Conservation (phyloP, 108 stramenopile genomes). For the Stephanodiscus minutulus region DNA sequence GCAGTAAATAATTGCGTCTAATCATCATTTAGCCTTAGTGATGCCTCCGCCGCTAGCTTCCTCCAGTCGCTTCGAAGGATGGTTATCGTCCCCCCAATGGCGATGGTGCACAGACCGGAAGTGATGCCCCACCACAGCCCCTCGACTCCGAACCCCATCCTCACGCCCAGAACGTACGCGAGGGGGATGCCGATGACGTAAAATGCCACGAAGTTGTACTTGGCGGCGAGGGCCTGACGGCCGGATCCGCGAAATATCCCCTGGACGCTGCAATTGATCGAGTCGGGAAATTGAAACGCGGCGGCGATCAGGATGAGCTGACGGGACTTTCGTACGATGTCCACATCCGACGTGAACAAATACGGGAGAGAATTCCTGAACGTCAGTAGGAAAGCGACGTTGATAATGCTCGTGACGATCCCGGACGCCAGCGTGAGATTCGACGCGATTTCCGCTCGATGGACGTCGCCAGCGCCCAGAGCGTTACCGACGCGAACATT, state of each 20-base stretch:
- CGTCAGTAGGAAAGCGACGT: slow-evolving; percentile 20
- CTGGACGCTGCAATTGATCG: slow-evolving; percentile 28
- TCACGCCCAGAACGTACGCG: slow-evolving; percentile 31
- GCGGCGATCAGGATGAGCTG: slow-evolving; percentile 37
- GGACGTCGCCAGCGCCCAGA: slow-evolving; percentile 47
- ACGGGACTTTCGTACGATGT: slow-evolving; percentile 27
- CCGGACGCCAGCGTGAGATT: slow-evolving; percentile 22
- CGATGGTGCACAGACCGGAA: slow-evolving; percentile 13
- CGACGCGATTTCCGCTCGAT: slow-evolving; percentile 39
- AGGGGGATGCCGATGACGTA: slow-evolving; percentile 50
- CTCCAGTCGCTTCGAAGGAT: slow-evolving; percentile 42
- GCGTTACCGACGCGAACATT: slow-evolving; percentile 55
- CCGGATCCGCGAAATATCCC: slow-evolving; percentile 48
- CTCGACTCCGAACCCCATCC: slow-evolving; percentile 15
- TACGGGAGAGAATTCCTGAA: slow-evolving; percentile 35
- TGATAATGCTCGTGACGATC: slow-evolving; percentile 17
- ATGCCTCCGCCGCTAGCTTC: slow-evolving; percentile 22
- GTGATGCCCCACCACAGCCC: slow-evolving; percentile 50
- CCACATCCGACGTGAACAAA: slow-evolving; percentile 41
- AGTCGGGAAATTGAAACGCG: slow-evolving; percentile 50
- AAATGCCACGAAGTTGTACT: slow-evolving; percentile 48
- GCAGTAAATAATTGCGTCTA: no score
- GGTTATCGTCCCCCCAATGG: slow-evolving; percentile 10
- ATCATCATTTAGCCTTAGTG: slow-evolving; percentile 1
- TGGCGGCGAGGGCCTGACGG: slow-evolving; percentile 37